A percentile compares a stretch with the other conserved stretches of the same genome.
phyloP scores from a whole-genome alignment of 2,329 filamentous ascomycete genomes.

The Pseudogymnoascus destructans region DNA sequence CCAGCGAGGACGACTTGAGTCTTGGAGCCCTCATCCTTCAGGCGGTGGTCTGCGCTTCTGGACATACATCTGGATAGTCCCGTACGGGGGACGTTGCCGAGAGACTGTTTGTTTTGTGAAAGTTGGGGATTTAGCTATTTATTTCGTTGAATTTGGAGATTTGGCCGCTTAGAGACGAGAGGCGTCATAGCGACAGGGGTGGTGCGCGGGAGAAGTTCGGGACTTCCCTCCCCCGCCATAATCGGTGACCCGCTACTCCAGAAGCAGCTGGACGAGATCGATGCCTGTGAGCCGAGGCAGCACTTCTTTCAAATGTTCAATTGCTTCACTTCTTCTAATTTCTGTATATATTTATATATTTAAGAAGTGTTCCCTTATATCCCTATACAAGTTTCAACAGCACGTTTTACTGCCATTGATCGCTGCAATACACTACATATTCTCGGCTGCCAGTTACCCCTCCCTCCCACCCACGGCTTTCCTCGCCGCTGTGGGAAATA shows the following conservation, averaged over 20 bases:
- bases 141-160: conserved; percentile 5
- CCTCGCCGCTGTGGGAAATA: neutral
- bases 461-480: neutral
- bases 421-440: neutral
- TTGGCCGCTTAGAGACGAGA: conserved; percentile 1
- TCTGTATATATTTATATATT: neutral
- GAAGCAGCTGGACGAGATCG: neutral
- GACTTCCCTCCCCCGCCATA: conserved; percentile 5
- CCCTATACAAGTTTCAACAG: neutral
- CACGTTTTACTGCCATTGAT: neutral
- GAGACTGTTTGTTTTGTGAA: neutral
- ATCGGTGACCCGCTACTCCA: conserved; percentile 5
- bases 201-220: conserved; percentile 2
- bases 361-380: neutral
- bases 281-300: neutral
- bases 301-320: neutral
- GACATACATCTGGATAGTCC: conserved; percentile 44
- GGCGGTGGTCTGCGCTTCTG: conserved; percentile 40
- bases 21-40: conserved; percentile 61
- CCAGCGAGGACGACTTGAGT: conserved; percentile 53
- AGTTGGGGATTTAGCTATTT: neutral
- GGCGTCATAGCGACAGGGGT: conserved; percentile 9
- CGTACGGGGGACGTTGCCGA: conserved; percentile 9
- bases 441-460: neutral
- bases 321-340: neutral